Evolutionary conservation across 2,329 filamentous ascomycete genomes (phyloP), one percentile per base, ranked within the genome.

Genomic region (Cryphonectria parasitica): DNA sequence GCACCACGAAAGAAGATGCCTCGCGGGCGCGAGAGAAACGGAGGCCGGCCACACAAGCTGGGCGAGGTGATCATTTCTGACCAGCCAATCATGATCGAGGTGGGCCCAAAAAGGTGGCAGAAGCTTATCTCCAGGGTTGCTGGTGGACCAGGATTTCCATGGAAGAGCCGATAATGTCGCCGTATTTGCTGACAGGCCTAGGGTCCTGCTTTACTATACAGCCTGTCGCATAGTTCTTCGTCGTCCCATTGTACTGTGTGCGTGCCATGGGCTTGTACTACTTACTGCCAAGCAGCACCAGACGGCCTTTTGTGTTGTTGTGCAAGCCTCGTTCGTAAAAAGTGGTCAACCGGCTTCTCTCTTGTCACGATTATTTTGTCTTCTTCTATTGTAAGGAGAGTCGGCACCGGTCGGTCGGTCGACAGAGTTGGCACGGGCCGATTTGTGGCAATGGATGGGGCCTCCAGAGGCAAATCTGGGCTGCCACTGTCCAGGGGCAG

Each of bases 51-150:
- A 25, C 54, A 64, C 52, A 25, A 62, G 66, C 66, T 72, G 68
- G 70, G 70, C 61, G 66, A 70, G 31, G 36, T 45, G 61, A 67
- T 61, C 28, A 25, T 43, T 43, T 36, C 36, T 60, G 69, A 62
- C 66, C 49, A 45, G 58, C 71, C 64, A 72, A 69, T 72, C 66
- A 68, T 10, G 43, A 49, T 52, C 49, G 41, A 49, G 49, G 10
- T 41, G 25, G n/a, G 19, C 45, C 64, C 45, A 52, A 60, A 66
- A 64, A 6, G 34, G 66, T 45, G 65, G 52, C 28, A 65, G 61
- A 67, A 45, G 66, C 66, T 72, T 72, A 72, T 72, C 71, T 72
- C 69, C 71, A 65, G 66, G 71, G 66, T 61, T 63, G 45, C 36
- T 56, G 61, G 63, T 58, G 52, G 25, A 61, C 36, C 64, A 56